These are phyloP conservation scores for Myriosclerotinia curreyana DNA, from an alignment of 2,329 filamentous ascomycete genomes.

Conservation along the genomic window DNA sequence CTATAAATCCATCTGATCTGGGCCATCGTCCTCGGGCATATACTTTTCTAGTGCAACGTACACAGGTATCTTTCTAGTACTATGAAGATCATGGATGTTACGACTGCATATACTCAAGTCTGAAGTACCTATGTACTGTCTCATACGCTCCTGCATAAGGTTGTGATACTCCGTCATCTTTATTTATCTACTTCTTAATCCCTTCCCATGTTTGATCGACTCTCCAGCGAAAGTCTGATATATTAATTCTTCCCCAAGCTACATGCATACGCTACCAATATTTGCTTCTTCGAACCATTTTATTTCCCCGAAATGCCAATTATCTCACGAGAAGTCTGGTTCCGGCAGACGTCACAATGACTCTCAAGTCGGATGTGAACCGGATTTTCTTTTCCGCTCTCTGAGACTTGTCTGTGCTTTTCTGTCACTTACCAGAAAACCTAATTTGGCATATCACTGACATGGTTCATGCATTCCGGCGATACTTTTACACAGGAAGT, in stretches of 20 bases:
- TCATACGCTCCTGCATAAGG: neutral
- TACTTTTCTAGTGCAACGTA: neutral
- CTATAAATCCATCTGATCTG: neutral
- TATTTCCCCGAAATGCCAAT: neutral
- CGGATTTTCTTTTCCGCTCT: neutral
- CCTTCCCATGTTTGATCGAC: slow-evolving; percentile 2
- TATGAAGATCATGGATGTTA: neutral
- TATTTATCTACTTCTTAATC: neutral
- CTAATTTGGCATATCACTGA: neutral
- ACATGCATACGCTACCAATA: neutral
- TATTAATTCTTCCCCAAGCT: neutral
- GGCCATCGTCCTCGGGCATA: neutral
- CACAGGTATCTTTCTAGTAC: neutral
- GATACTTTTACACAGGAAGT: neutral
- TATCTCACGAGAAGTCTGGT: neutral
- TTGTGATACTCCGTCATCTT: neutral
- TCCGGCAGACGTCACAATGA: neutral
- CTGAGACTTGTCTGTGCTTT: neutral
- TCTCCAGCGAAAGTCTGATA: neutral
- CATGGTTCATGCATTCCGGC: neutral
- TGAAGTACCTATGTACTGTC: neutral
- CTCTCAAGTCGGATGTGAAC: neutral
- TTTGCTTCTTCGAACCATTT: neutral
- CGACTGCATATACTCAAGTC: neutral
- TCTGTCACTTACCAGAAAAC: neutral